Evolutionary conservation across 805 yeast species (phyloP).

Genomic region (Groenewaldozyma salmanticensis): DNA sequence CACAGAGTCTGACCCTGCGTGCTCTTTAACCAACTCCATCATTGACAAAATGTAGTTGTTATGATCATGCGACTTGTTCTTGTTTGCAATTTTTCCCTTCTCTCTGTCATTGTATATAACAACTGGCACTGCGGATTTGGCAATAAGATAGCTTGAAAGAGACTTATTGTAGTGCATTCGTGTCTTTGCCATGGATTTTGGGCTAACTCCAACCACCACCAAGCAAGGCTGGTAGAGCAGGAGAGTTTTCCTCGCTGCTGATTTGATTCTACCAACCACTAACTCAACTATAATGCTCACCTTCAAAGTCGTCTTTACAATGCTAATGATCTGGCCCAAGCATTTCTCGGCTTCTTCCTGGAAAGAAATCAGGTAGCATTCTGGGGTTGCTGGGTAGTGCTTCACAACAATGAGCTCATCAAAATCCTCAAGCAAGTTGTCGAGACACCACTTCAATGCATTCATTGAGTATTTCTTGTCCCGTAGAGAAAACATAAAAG

Average conservation of each 20-base stretch:
- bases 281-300: constrained; percentile 44
- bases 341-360: constrained; percentile 11
- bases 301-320: constrained; percentile 10
- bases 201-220: constrained; percentile 41
- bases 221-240: constrained; percentile 52
- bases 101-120: no score
- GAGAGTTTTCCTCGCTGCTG: constrained; percentile 49
- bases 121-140: constrained; percentile 56
- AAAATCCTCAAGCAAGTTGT: constrained; percentile 13
- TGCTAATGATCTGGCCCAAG: constrained; percentile 7
- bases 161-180: constrained; percentile 47
- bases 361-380: constrained; percentile 8
- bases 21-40: no score
- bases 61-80: no score
- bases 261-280: constrained; percentile 48
- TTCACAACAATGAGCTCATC: constrained; percentile 18
- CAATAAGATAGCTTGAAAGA: constrained; percentile 54
- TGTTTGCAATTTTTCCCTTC: no score
- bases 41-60: no score
- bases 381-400: constrained; percentile 5
- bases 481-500: constrained; percentile 14
- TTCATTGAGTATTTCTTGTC: constrained; percentile 10
- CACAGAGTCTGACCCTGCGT: no score
- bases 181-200: constrained; percentile 38
- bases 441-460: constrained; percentile 15